These are phyloP conservation scores for Hordeum pubiflorum DNA, from an alignment of 202 grass and related monocot genomes.

Conservation along the genomic window DNA sequence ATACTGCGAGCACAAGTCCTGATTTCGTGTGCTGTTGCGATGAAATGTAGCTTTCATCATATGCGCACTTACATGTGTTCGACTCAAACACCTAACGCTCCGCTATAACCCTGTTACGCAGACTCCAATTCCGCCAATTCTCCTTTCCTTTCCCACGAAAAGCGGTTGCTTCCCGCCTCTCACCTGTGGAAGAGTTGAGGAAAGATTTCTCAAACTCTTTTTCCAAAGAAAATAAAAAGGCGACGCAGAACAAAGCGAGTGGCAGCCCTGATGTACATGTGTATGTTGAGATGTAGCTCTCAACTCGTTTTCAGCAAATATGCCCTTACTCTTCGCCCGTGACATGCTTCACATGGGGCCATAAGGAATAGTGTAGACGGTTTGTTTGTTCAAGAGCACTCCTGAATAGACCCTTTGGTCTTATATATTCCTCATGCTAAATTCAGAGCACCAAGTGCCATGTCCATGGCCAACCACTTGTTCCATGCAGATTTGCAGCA, in stretches of 20 bases:
- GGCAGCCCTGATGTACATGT: not conserved
- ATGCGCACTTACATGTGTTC: not conserved
- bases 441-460: slow-evolving; percentile 26
- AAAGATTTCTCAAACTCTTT: slow-evolving; percentile 3
- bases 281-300: slow-evolving; percentile 21
- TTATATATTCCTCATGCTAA: slow-evolving; percentile 3
- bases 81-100: not conserved
- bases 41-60: not conserved
- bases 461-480: slow-evolving; percentile 34
- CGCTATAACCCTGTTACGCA: not conserved
- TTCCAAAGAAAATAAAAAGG: slow-evolving; percentile 6
- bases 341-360: slow-evolving; percentile 23
- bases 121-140: too few species aligned
- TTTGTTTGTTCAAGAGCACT: slow-evolving; percentile 12
- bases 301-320: slow-evolving; percentile 32
- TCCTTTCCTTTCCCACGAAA: too few species aligned
- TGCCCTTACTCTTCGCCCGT: not conserved
- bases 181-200: slow-evolving; percentile 10
- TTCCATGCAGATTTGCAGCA: slow-evolving; percentile 14
- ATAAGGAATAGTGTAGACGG: slow-evolving; percentile 19
- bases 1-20: slow-evolving; percentile 26
- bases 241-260: not conserved
- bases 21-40: not conserved
- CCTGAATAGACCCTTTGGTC: not conserved
- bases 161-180: not conserved